Conservation (phyloP, 139 green algal genomes). For the Tetraselmis striata region DNA sequence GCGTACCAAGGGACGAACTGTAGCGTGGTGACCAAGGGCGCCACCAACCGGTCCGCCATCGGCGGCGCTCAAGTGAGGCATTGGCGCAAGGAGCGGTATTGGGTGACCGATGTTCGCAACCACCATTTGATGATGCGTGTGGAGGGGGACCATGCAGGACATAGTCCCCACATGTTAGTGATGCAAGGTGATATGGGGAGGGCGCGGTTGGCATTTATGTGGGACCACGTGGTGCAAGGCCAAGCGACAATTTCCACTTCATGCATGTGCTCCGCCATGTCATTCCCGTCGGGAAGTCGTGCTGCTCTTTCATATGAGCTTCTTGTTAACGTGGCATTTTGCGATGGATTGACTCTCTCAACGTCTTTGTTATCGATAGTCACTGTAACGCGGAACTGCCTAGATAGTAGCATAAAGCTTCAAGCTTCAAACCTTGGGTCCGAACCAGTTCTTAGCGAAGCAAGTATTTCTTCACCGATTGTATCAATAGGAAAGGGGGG, state of each 20-base stretch:
- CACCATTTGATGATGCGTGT: neutral
- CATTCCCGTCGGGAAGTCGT: too few relatives aligned
- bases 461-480: too few relatives aligned
- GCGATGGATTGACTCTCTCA: neutral
- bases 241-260: constrained; percentile 8
- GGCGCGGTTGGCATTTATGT: constrained; percentile 38
- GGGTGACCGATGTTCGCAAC: neutral
- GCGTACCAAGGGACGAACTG: neutral
- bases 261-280: neutral
- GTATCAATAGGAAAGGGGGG: too few relatives aligned
- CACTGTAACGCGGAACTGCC: too few relatives aligned
- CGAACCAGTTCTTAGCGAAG: too few relatives aligned
- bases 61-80: neutral
- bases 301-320: too few relatives aligned
- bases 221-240: constrained; percentile 45
- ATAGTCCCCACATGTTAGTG: neutral
- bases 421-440: too few relatives aligned
- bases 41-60: neutral
- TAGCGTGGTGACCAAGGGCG: neutral
- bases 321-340: too few relatives aligned
- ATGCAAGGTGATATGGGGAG: neutral
- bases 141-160: neutral
- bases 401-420: too few relatives aligned
- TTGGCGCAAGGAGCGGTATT: neutral
- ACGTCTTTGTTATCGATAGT: neutral